Base-by-base conservation (phyloP, 805 yeast genomes). In the Metschnikowia peoriensis region DNA sequence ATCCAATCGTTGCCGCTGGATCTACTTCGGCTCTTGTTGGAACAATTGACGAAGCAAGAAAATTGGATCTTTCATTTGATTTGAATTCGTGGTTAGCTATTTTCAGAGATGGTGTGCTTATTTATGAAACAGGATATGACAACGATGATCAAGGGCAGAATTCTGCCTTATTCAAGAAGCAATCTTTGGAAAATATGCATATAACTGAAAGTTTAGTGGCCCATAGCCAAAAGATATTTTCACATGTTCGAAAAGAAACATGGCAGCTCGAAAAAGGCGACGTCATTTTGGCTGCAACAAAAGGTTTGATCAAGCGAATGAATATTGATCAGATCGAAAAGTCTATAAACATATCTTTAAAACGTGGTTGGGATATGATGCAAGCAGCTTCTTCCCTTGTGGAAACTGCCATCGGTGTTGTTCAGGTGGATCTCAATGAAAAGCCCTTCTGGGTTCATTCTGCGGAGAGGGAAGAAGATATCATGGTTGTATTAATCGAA, bases 221-320 rank as follows among this genome's bases (percentile, higher is more conserved):
- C n/a, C 38, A 32, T 9, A 17, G 22, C 28, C 2, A 27, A 14
- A 14, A 38, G 4, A 3, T 22, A 27, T 28, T 41, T 14, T 9
- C 43, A 6, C 4, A 15, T n/a, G 17, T 48, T 6, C 27, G 29
- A 11, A 34, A 38, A 12, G 43, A 49, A 8, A 12, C 34, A 7
- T 49, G 51, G 51, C 10, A 28, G 7, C 38, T 47, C 22, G 28
- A 41, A 12, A 28, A 35, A 8, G 50, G 50, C 10, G 46, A 47
- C 39, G 28, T 47, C 14, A 28, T 47, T 9, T 41, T 47, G 32
- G 50, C 45, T 12, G 50, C 46, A 3, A 47, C 50, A 9, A 28
- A 47, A 14, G 50, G 50, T 12, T 41, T 47, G 38, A 41, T 35
- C 28, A 47, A 37, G 28, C 41, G 50, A 12, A n/a, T 47, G 50